Conservation (phyloP, 495 filamentous ascomycete species). For the Platismatia glauca region DNA sequence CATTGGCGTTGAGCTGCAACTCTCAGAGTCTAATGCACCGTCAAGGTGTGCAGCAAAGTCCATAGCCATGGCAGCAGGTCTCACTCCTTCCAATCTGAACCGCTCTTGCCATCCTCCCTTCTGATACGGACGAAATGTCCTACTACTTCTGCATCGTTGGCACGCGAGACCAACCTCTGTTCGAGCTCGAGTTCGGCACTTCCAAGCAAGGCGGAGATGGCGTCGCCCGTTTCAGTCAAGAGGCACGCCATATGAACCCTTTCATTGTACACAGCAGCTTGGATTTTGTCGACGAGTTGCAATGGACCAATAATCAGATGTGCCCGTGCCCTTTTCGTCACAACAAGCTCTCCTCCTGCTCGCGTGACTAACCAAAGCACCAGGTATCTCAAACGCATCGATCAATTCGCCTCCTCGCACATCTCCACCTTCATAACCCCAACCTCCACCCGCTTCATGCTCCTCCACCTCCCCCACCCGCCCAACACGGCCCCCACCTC, state of each 20-base stretch:
- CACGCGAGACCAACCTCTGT: slow-evolving; percentile 87
- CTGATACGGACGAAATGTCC: slow-evolving; percentile 50
- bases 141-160: slow-evolving; percentile 96
- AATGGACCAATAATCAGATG: slow-evolving; percentile 80
- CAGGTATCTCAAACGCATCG: slow-evolving; percentile 92
- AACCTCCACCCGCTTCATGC: slow-evolving; percentile 64
- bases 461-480: slow-evolving; percentile 67
- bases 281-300: slow-evolving; percentile 89
- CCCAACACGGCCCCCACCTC: slow-evolving; percentile 31
- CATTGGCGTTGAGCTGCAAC: neutral
- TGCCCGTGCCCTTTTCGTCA: slow-evolving; percentile 33
- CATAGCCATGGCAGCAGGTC: neutral
- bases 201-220: slow-evolving; percentile 92
- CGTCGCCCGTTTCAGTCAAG: slow-evolving; percentile 71
- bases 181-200: slow-evolving; percentile 92
- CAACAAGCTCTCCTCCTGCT: neutral
- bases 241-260: slow-evolving; percentile 88
- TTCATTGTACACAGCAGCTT: slow-evolving; percentile 89
- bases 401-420: slow-evolving; percentile 84
- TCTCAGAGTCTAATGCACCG: neutral
- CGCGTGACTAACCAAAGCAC: neutral
- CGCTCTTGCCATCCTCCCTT: neutral
- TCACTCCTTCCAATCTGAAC: neutral
- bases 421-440: slow-evolving; percentile 85
- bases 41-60: neutral